A percentile compares a stretch with the other conserved stretches of the same genome.
phyloP scores from a whole-genome alignment of 192 early-diverging fungal species.

The Gamsiella multidivaricata region DNA sequence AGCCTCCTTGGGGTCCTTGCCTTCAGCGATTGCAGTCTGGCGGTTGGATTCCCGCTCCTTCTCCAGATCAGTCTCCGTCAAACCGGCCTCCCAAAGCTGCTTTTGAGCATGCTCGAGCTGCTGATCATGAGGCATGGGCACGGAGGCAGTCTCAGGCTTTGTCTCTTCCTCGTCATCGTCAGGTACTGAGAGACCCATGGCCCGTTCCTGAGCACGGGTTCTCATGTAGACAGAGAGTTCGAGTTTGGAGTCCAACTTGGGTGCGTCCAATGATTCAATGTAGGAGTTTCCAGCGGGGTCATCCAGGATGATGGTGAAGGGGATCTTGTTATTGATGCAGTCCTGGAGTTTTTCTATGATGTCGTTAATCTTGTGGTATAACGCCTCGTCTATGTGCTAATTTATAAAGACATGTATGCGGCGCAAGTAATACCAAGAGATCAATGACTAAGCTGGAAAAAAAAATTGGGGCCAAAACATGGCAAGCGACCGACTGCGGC shows the following conservation, averaged over 20 bases:
- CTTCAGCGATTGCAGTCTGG: conserved; percentile 19
- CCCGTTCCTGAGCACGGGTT: conserved; percentile 82
- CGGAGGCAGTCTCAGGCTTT: conserved; percentile 21
- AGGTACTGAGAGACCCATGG: conserved; percentile 74
- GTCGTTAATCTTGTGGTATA: conserved; percentile 80
- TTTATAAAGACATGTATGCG: not conserved
- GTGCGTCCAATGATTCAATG: conserved; percentile 86
- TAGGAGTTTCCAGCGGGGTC: conserved; percentile 95
- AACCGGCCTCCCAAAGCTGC: conserved; percentile 51
- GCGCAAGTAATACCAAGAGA: conserved; percentile 6
- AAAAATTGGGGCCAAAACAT: not conserved
- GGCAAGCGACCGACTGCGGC: conserved; percentile 15
- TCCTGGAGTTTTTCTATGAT: conserved; percentile 72
- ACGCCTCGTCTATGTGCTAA: conserved; percentile 64
- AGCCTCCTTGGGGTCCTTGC: conserved; percentile 53
- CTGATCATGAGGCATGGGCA: conserved; percentile 44
- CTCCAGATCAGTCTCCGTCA: conserved; percentile 38
- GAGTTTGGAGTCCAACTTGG: conserved; percentile 81
- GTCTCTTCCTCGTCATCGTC: conserved; percentile 66
- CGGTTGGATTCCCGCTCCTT: conserved; percentile 22
- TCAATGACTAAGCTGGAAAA: not conserved
- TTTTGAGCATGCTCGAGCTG: conserved; percentile 36
- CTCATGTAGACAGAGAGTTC: conserved; percentile 72
- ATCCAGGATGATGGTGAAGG: conserved; percentile 85
- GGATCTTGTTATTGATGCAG: conserved; percentile 63